Evolutionary conservation across 2,329 filamentous ascomycete genomes (phyloP).

Genomic region (Myriosclerotinia scirpicola): DNA sequence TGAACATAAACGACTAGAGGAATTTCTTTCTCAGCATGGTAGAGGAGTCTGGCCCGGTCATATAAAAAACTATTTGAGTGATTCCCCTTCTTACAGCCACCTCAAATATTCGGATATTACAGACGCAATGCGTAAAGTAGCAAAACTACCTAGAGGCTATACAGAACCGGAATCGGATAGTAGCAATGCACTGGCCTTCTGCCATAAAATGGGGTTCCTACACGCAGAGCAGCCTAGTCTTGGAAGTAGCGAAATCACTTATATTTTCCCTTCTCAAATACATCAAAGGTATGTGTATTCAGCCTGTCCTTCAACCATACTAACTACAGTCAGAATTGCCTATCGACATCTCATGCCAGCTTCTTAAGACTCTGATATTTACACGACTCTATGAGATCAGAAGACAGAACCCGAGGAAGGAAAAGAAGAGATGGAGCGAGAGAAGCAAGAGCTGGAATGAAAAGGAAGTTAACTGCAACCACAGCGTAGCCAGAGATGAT

Average conservation of each 20-base stretch:
- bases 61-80: neutral
- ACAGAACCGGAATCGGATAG: neutral
- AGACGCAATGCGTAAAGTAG: conserved; percentile 9
- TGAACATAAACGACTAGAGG: neutral
- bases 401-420: neutral
- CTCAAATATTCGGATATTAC: neutral
- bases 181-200: neutral
- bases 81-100: neutral
- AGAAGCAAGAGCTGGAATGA: neutral
- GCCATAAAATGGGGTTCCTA: conserved; percentile 9
- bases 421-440: neutral
- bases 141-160: neutral
- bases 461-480: neutral
- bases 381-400: neutral
- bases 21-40: neutral
- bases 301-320: neutral
- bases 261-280: conserved; percentile 13
- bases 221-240: neutral
- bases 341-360: conserved; percentile 2
- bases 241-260: neutral
- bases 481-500: neutral
- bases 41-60: neutral
- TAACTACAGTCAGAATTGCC: neutral
- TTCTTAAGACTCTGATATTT: neutral
- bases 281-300: neutral